Evolutionary conservation across 179 eudicot genomes (phyloP).

Genomic region (Spergularia azorica): DNA sequence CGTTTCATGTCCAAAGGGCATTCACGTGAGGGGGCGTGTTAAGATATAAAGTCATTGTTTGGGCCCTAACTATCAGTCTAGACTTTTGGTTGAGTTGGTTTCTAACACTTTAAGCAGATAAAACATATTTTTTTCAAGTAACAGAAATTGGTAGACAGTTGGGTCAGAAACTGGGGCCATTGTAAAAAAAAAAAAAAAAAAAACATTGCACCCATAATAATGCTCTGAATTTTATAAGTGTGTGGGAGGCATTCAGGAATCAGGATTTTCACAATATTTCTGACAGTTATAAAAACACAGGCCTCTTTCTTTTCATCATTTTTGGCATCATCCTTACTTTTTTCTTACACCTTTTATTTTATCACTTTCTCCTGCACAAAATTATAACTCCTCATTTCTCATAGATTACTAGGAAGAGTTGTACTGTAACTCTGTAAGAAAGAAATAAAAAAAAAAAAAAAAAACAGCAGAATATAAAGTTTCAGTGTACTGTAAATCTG

Average conservation of each 20-base stretch:
- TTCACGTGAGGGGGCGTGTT: too few relatives aligned
- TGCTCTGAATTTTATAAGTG: slow-evolving; percentile 40
- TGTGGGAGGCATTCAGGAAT: slow-evolving; percentile 31
- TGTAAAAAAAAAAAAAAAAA: slow-evolving; percentile 20
- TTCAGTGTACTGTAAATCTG: background rate
- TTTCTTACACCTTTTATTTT: slow-evolving; percentile 23
- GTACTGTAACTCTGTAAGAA: too few relatives aligned
- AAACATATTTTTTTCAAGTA: background rate
- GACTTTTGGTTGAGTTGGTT: too few relatives aligned
- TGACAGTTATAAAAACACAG: slow-evolving; percentile 21
- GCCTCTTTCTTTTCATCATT: slow-evolving; percentile 24
- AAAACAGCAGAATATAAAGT: slow-evolving; percentile 16
- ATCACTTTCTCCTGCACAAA: slow-evolving; percentile 13
- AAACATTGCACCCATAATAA: slow-evolving; percentile 24
- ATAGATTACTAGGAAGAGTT: background rate
- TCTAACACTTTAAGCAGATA: too few relatives aligned
- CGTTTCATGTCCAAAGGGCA: too few relatives aligned
- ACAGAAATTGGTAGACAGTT: slow-evolving; percentile 24
- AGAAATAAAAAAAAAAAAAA: background rate
- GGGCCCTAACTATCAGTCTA: too few relatives aligned
- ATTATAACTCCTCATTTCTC: background rate
- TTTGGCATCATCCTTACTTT: slow-evolving; percentile 36
- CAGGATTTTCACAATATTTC: slow-evolving; percentile 26
- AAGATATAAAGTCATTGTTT: too few relatives aligned
- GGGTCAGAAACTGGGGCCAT: slow-evolving; percentile 38